Evolutionary conservation across 345 rosid species (phyloP).

Genomic region (Pelargonium nanum): DNA sequence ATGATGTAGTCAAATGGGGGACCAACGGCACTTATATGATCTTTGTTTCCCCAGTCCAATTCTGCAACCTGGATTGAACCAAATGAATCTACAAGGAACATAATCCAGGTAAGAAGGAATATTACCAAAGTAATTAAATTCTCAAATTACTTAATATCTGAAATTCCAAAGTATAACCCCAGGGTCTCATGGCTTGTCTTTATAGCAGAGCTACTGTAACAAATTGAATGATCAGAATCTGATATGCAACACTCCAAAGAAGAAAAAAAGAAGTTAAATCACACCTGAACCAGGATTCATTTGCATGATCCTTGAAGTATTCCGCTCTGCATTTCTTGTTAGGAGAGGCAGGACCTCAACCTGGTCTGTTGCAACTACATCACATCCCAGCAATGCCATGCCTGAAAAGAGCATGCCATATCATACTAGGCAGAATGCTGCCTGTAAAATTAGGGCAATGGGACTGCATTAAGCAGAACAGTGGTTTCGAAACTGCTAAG

Average conservation of each 20-base stretch:
- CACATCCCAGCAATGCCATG: constrained; percentile 86
- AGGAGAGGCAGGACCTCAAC: constrained; percentile 65
- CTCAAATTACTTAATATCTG: not conserved
- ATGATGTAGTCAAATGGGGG: constrained; percentile 87
- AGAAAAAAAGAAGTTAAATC: not conserved
- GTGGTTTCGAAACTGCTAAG: not conserved
- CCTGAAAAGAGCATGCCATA: constrained; percentile 31
- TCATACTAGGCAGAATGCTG: constrained; percentile 7
- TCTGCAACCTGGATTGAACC: constrained; percentile 79
- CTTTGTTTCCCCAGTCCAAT: constrained; percentile 80
- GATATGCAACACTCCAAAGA: not conserved
- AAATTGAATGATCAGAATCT: not conserved
- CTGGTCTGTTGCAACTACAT: constrained; percentile 79
- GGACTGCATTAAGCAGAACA: not conserved
- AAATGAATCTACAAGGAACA: constrained; percentile 49
- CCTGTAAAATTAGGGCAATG: not conserved
- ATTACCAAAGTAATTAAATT: not conserved
- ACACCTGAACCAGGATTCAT: constrained; percentile 55
- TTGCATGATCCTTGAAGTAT: constrained; percentile 62
- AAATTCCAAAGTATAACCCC: too few relatives aligned
- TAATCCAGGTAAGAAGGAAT: constrained; percentile 4
- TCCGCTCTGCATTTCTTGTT: constrained; percentile 71
- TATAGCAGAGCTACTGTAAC: too few relatives aligned
- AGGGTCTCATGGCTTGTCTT: too few relatives aligned
- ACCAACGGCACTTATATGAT: constrained; percentile 57